Evolutionary conservation across 768 basidiomycete species (phyloP), one percentile per base, ranked within the genome.

Genomic region (Dendrothele bispora): DNA sequence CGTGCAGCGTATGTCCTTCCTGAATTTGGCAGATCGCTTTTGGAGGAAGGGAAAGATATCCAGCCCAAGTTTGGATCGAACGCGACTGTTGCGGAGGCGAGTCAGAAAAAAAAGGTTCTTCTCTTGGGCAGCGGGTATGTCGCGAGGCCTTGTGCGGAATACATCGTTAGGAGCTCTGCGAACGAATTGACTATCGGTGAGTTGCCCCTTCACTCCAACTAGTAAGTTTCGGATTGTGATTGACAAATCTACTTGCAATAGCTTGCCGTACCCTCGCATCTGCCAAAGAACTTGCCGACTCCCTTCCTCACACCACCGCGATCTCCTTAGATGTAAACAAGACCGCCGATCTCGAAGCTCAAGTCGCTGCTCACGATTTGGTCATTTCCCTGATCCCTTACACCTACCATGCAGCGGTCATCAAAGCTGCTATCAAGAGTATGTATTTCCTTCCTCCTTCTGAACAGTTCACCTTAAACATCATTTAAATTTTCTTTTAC

Each of bases 321-420:
- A 75, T 89, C 56, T 84, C 90, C 7, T 79, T 99, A 53, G 92
- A 99, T 62, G 95, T 92, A 32, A 76, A 67, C 53, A 71, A 86
- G 56, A 67, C 82, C 25, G 69, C 73, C 7, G 86, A 83, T 11
- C 84, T 99, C 35, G 90, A 95, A 58, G 77, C 76, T 15, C 84
- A 84, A 38, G 79, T 99, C 47, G 88, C 88, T 18, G 84, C 80
- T 38, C 86, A 91, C 65, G 93, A 98, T 66, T 80, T 98, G 41
- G 92, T 98, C 65, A 90, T 98, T 63, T 95, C 92, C 7, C 83
- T 99, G 61, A 95, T 99, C 55, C 97, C 97, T 1, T 98, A 98
- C 77, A 91, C 84, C 46, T 74, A 84, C 75, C 97, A 98, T 65
- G 83, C 84, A 15, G 73, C 75, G 24, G 92, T 99, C 61, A 95